These are phyloP conservation scores for Coelastrella sp. DNA, from an alignment of 139 green algal genomes.

Conservation along the genomic window DNA sequence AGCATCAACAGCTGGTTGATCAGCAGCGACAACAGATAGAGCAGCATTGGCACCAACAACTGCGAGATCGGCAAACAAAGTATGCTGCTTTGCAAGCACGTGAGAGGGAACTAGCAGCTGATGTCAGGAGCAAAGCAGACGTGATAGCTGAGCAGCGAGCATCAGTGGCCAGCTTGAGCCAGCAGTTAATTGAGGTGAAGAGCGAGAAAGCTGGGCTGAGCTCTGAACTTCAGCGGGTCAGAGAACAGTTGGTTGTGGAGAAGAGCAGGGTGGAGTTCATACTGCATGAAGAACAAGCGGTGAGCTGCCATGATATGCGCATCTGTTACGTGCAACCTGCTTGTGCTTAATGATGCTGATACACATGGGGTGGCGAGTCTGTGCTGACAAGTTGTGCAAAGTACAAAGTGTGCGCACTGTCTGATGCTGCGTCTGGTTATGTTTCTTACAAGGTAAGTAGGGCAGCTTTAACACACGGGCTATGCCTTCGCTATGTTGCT, in stretches of 20 bases:
- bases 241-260: constrained; percentile 17
- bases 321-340: too few relatives aligned
- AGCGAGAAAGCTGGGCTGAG: neutral
- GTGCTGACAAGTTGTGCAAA: too few relatives aligned
- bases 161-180: neutral
- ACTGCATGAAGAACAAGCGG: constrained; percentile 23
- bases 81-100: neutral
- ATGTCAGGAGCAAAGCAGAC: constrained; percentile 21
- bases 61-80: neutral
- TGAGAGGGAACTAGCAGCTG: neutral
- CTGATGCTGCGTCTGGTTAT: too few relatives aligned
- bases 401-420: too few relatives aligned
- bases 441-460: too few relatives aligned
- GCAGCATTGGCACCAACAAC: neutral
- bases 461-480: too few relatives aligned
- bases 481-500: too few relatives aligned
- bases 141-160: constrained; percentile 36
- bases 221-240: neutral
- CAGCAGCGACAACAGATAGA: neutral
- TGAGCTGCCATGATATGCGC: neutral
- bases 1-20: constrained; percentile 5
- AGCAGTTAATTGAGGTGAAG: constrained; percentile 32
- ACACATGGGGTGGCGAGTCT: too few relatives aligned
- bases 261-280: constrained; percentile 3
- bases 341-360: too few relatives aligned